Percentiles rank a stretch among this genome's conserved stretches.
phyloP scores from a whole-genome alignment of 78 protist species.

The Polysphondylium violaceum region DNA sequence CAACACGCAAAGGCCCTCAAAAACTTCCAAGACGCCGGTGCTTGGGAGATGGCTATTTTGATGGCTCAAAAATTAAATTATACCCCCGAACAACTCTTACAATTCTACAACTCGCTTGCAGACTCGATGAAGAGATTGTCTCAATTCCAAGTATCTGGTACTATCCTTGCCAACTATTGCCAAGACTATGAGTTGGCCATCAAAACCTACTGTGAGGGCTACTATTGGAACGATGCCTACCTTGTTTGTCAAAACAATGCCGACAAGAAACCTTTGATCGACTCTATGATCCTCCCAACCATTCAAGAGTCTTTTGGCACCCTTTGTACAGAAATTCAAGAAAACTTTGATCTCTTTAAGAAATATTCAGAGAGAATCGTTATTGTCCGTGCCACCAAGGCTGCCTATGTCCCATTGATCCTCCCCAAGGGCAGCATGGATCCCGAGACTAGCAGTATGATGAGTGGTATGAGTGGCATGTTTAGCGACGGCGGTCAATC shows the following conservation, averaged over 20 bases:
- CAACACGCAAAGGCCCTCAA: slow-evolving; percentile 29
- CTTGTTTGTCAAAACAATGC: not conserved
- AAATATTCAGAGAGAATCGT: slow-evolving; percentile 28
- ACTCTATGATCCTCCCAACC: not conserved
- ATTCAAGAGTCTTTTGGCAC: not conserved
- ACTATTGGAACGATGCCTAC: slow-evolving; percentile 45
- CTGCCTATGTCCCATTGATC: slow-evolving; percentile 44
- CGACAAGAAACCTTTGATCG: slow-evolving; percentile 14
- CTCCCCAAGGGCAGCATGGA: slow-evolving; percentile 15
- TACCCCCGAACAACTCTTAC: not conserved
- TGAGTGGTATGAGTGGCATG: slow-evolving; percentile 81
- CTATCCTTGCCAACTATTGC: not conserved
- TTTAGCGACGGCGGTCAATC: slow-evolving; percentile 53
- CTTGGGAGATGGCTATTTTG: slow-evolving; percentile 32
- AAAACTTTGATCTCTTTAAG: slow-evolving; percentile 4
- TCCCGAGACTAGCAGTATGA: slow-evolving; percentile 64
- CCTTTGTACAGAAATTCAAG: slow-evolving; percentile 1
- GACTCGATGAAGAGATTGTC: slow-evolving; percentile 29
- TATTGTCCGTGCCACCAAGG: slow-evolving; percentile 47
- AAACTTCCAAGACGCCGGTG: slow-evolving; percentile 67
- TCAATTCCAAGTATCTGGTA: slow-evolving; percentile 25
- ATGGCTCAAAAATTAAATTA: slow-evolving; percentile 4
- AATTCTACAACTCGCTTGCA: slow-evolving; percentile 14
- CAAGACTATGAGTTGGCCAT: slow-evolving; percentile 9
- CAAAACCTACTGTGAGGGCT: slow-evolving; percentile 47